Base-by-base conservation (phyloP, 148 eudicot species). In the Suaeda aralocaspica region DNA sequence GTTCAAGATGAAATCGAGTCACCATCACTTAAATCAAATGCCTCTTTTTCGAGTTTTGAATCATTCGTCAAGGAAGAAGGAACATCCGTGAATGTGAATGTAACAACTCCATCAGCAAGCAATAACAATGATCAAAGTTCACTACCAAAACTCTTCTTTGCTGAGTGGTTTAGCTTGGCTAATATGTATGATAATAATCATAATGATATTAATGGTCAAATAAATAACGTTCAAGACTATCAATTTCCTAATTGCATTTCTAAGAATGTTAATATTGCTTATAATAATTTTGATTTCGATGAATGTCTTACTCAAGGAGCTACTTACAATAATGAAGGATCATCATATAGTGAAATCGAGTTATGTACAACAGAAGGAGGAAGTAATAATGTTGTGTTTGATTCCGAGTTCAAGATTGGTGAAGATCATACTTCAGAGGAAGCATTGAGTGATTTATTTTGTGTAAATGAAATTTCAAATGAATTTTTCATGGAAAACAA, bases 151-250 rank as follows among this genome's bases (percentile, higher is more conserved):
- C 64, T 82, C 22, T 61, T 82, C 31, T 82, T 82, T 49, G 78
- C 82, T 0, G 85, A 82, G 41, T 82, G 85, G 85, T 72, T 82
- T 36, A 70, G 45, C 58, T 25, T 78, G 64, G 77, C 78, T 39
- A 72, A 51, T 36, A 49, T 39, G 3, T 62, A 59, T 10, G n/a
- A n/a, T n/a, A n/a, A n/a, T n/a, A n/a, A n/a, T n/a, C n/a, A n/a
- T n/a, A n/a, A n/a, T n/a, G n/a, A n/a, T n/a, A n/a, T n/a, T n/a
- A 28, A 45, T 53, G 58, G 45, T 28, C 58, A 70, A 33, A n/a
- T n/a, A n/a, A 36, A 46, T 6, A 66, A 58, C 29, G 25, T 12
- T 55, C 59, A 42, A 31, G 68, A 21, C 25, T 28, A 60, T 52
- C 74, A 55, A 63, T 19, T 53, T 45, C 52, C 68, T 33, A 45